phyloP scores from a whole-genome alignment of 2,329 filamentous ascomycete genomes.

The Penicillium aurantiogriseum region DNA sequence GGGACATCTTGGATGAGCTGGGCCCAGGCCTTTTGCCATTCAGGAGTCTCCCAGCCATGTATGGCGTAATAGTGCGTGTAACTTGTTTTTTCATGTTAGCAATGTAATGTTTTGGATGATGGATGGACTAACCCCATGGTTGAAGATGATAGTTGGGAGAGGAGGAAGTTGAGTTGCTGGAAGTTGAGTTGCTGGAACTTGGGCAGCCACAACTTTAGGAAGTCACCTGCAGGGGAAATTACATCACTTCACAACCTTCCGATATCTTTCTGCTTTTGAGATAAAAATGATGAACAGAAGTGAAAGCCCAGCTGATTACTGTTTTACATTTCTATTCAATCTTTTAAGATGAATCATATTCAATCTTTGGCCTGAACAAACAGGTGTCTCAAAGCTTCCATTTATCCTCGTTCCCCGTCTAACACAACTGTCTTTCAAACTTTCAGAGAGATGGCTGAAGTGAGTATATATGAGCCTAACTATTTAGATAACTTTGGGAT shows the following conservation, averaged over 20 bases:
- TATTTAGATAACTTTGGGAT: not conserved
- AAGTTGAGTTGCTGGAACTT: not conserved
- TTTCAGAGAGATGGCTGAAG: not conserved
- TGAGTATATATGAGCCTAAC: not conserved
- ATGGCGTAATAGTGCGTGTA: conserved; percentile 22
- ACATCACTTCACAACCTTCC: not conserved
- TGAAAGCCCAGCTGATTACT: not conserved
- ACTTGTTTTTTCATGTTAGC: not conserved
- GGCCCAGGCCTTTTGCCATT: conserved; percentile 18
- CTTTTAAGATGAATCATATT: not conserved
- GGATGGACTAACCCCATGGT: not conserved
- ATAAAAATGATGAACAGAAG: not conserved
- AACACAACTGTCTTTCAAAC: not conserved
- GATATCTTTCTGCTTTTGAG: not conserved
- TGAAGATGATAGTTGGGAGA: not conserved
- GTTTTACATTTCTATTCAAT: not conserved
- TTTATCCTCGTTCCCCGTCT: not conserved
- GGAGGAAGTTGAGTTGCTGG: not conserved
- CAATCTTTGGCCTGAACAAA: not conserved
- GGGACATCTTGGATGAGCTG: conserved; percentile 15
- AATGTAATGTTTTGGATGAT: not conserved
- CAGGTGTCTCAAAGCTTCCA: not conserved
- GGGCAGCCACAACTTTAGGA: not conserved
- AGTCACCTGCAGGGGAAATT: not conserved
- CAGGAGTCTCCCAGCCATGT: conserved; percentile 5